phyloP scores from a whole-genome alignment of 2,329 filamentous ascomycete genomes.

The Sporothrix luriei region DNA sequence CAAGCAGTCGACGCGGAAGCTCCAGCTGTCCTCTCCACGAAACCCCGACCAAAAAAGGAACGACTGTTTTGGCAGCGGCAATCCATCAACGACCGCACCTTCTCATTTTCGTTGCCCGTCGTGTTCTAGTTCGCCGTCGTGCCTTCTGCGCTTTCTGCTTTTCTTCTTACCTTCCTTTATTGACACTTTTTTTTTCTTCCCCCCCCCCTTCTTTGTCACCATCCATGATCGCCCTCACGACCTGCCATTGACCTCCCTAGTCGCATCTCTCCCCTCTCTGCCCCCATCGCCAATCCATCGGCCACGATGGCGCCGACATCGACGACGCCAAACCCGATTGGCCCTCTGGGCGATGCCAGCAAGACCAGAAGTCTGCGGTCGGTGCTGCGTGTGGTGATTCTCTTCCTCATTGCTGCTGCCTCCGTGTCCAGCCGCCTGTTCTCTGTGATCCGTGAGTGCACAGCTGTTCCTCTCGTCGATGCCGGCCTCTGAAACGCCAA shows the following conservation, averaged over 20 bases:
- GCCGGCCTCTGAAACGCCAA: neutral
- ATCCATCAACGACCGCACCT: slow-evolving; percentile 27
- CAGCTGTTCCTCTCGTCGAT: neutral
- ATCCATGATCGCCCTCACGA: neutral
- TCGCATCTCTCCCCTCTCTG: slow-evolving; percentile 2
- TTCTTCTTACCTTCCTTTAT: slow-evolving; percentile 20
- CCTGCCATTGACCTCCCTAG: slow-evolving; percentile 19
- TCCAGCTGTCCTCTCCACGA: slow-evolving; percentile 36
- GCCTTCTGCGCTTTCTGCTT: neutral
- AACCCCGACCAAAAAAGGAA: slow-evolving; percentile 19
- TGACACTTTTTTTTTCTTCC: neutral
- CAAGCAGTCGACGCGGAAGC: slow-evolving; percentile 29
- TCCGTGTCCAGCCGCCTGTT: slow-evolving; percentile 93
- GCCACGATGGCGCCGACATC: slow-evolving; percentile 50
- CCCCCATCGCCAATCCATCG: slow-evolving; percentile 31
- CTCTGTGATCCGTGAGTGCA: slow-evolving; percentile 87
- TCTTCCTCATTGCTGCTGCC: slow-evolving; percentile 85
- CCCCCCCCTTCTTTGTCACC: neutral
- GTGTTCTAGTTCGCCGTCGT: slow-evolving; percentile 7
- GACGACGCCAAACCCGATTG: slow-evolving; percentile 45
- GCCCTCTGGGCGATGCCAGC: slow-evolving; percentile 72
- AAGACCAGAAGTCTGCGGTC: slow-evolving; percentile 80
- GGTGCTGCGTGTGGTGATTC: slow-evolving; percentile 84
- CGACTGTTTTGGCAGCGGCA: slow-evolving; percentile 27
- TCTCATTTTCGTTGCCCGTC: slow-evolving; percentile 1